Evolutionary conservation across 2,329 filamentous ascomycete genomes (phyloP).

Genomic region (Byssoonygena ceratinophila): DNA sequence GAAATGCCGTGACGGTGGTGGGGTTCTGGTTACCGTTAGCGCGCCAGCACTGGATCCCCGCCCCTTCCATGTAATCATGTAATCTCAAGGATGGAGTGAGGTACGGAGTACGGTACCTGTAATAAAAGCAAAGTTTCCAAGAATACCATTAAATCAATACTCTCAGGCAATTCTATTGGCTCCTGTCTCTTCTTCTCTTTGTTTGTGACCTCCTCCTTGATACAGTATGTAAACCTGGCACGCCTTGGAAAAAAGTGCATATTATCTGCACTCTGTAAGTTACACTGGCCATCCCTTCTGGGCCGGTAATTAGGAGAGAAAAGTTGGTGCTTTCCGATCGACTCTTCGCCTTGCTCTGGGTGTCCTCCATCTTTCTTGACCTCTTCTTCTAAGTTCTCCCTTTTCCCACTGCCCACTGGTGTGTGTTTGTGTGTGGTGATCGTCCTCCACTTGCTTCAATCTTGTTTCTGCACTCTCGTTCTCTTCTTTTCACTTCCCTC

Average conservation of each 20-base stretch:
- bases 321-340: neutral
- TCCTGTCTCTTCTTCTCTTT: neutral
- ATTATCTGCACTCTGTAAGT: conserved; percentile 2
- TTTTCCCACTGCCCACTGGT: neutral
- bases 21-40: neutral
- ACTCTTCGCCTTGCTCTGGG: neutral
- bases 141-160: neutral
- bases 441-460: conserved; percentile 9
- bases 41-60: neutral
- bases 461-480: neutral
- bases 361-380: neutral
- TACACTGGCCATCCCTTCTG: neutral
- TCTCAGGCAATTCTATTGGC: neutral
- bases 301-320: neutral
- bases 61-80: neutral
- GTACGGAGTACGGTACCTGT: too few species aligned
- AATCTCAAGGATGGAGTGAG: too few species aligned
- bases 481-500: neutral
- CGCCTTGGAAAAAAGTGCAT: neutral
- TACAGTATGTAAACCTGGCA: neutral
- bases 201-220: neutral
- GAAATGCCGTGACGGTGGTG: neutral
- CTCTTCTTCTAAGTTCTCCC: neutral
- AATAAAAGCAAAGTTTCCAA: neutral
- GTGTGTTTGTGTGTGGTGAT: conserved; percentile 5